These are phyloP conservation scores for Pulveroboletus sp. DNA, from an alignment of 768 basidiomycete species.

Conservation along the genomic window DNA sequence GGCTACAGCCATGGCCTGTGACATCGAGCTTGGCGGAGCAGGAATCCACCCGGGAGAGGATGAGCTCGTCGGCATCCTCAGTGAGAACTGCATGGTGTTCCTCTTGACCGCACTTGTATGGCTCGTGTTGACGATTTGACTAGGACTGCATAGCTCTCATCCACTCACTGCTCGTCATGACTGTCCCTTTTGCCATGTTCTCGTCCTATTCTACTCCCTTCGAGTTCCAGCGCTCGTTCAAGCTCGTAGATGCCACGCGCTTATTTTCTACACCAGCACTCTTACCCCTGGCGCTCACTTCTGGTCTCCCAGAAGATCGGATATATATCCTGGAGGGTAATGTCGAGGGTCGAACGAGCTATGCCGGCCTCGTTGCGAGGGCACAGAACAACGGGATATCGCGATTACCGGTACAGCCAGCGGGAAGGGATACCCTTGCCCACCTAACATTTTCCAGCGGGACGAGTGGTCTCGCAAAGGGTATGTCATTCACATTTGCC, in stretches of 20 bases:
- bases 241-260: conserved; percentile 44
- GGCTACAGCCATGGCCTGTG: conserved; percentile 53
- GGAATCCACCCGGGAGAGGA: conserved; percentile 44
- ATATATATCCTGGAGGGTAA: conserved; percentile 50
- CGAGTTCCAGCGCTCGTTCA: conserved; percentile 51
- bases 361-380: conserved; percentile 42
- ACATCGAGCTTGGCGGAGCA: conserved; percentile 49
- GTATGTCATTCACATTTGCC: conserved; percentile 27
- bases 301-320: conserved; percentile 34
- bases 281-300: conserved; percentile 40
- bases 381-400: conserved; percentile 38
- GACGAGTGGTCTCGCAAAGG: conserved; percentile 74
- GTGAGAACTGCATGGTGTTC: conserved; percentile 61
- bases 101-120: not conserved
- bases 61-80: conserved; percentile 67
- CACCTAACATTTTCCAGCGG: conserved; percentile 77
- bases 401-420: conserved; percentile 41
- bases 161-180: conserved; percentile 45
- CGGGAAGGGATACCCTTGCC: conserved; percentile 51
- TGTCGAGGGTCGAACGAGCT: conserved; percentile 38
- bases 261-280: conserved; percentile 50
- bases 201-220: conserved; percentile 53
- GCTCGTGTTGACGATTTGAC: not conserved
- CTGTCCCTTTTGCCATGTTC: conserved; percentile 51
- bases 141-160: conserved; percentile 56